Conservation (phyloP, 2,329 filamentous ascomycete species). For the Colletotrichum liriopes region DNA sequence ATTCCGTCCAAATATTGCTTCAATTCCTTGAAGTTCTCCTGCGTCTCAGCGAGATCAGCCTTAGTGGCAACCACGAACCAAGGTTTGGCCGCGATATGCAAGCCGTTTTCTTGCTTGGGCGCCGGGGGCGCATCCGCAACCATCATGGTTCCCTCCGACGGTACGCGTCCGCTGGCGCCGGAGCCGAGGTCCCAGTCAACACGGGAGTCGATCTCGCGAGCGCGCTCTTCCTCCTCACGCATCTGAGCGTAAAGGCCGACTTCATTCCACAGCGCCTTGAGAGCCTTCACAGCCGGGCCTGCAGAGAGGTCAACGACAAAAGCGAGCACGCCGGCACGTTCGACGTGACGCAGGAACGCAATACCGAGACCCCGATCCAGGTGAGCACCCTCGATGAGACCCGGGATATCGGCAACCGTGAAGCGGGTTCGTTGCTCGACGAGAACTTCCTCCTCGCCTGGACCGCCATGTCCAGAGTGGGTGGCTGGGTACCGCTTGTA, state of each 20-base stretch:
- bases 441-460: constrained; percentile 60
- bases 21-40: constrained; percentile 81
- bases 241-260: constrained; percentile 88
- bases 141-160: constrained; percentile 46
- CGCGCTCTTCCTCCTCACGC: constrained; percentile 80
- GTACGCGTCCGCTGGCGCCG: constrained; percentile 48
- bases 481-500: constrained; percentile 48
- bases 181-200: constrained; percentile 74
- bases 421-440: constrained; percentile 80
- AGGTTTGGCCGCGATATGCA: constrained; percentile 92
- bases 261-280: constrained; percentile 91
- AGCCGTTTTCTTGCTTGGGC: constrained; percentile 52
- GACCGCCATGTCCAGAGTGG: constrained; percentile 53
- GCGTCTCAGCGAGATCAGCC: constrained; percentile 84
- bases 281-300: constrained; percentile 83
- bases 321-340: constrained; percentile 91
- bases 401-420: constrained; percentile 96
- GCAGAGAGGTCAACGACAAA: constrained; percentile 92
- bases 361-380: constrained; percentile 92
- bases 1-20: constrained; percentile 80
- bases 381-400: constrained; percentile 92
- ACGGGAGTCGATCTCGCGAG: constrained; percentile 70
- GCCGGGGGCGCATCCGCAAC: constrained; percentile 49
- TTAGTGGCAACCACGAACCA: constrained; percentile 98
- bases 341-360: constrained; percentile 93